Evolutionary conservation across 441 rosid species (phyloP).

Genomic region (Pelargonium fulgidum): DNA sequence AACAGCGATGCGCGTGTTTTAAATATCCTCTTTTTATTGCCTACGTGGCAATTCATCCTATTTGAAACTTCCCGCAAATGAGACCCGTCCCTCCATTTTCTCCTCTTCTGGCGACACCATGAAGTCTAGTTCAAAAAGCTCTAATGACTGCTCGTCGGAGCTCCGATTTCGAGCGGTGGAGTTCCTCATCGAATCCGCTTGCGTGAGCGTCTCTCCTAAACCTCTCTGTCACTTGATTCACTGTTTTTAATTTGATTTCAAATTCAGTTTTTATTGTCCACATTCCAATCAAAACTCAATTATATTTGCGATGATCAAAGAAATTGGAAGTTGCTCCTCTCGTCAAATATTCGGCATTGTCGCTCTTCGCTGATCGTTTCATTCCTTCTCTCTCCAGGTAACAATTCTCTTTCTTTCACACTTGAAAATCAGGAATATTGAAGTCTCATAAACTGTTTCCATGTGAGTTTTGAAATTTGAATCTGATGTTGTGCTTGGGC

Average conservation of each 20-base stretch:
- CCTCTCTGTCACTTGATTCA: neutral
- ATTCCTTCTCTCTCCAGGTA: constrained; percentile 44
- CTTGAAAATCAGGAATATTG: neutral
- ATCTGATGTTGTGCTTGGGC: neutral
- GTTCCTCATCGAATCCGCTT: constrained; percentile 42
- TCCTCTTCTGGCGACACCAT: neutral
- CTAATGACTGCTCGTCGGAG: constrained; percentile 8
- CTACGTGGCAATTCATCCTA: neutral
- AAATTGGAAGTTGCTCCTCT: constrained; percentile 46
- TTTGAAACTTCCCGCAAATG: constrained; percentile 4
- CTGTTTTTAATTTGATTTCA: neutral
- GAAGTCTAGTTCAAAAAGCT: neutral
- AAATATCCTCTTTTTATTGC: neutral
- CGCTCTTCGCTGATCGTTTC: constrained; percentile 64
- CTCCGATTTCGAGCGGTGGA: constrained; percentile 31
- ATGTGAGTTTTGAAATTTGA: neutral
- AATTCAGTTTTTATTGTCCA: too few species aligned
- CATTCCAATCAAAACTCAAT: too few species aligned
- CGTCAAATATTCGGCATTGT: constrained; percentile 61
- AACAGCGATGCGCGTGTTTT: too few species aligned
- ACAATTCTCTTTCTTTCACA: neutral
- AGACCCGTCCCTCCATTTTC: constrained; percentile 3
- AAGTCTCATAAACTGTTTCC: too few species aligned
- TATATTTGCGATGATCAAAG: constrained; percentile 24
- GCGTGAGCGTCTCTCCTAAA: constrained; percentile 24